Base-by-base conservation (phyloP, 2,329 filamentous ascomycete genomes). In the Bretziella fagacearum region DNA sequence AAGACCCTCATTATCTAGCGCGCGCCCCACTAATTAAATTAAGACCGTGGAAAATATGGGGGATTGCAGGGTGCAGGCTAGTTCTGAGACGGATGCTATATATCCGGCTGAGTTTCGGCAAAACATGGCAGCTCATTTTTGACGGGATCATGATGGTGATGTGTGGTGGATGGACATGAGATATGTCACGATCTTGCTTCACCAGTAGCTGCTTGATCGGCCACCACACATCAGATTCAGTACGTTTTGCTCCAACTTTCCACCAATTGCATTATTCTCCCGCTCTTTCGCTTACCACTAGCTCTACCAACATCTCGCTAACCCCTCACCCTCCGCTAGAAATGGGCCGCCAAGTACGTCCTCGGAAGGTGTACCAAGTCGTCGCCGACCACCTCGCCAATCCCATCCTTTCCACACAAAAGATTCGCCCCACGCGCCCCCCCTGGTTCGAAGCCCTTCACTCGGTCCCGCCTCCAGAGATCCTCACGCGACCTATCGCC, bases 401-500 rank as follows among this genome's bases (percentile, higher is more conserved):
- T 52, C 59, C 56, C 43, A 57, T 65, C 52, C 59, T 67, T 45
- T 53, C 56, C 27, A 44, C 18, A 15, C 45, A 45, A 13, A 54
- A 53, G 50, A 54, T 61, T 51, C 56, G 51, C 51, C 56, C 56
- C 45, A 56, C 59, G 56, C 58, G 57, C 40, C 62, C 64, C 45
- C 60, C 67, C 46, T 77, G 73, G 73, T 68, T 68, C 51, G 58
- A 65, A 7, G 67, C 69, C 25, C 59, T 77, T 53, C 62, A 67
- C 54, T 58, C 61, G 10, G 68, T 74, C 30, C 74, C 75, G 29
- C 77, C 77, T 3, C 60, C 71, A 54, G 74, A 79, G 59, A 68
- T 70, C 33, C 59, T 76, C 51, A 70, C 70, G 22, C 69, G 77
- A 47, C 67, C 68, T 4, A 60, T 71, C 47, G 65, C 73, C 2